These are phyloP conservation scores for Termitomyces sp. DNA, from an alignment of 768 basidiomycete species.

Conservation along the genomic window DNA sequence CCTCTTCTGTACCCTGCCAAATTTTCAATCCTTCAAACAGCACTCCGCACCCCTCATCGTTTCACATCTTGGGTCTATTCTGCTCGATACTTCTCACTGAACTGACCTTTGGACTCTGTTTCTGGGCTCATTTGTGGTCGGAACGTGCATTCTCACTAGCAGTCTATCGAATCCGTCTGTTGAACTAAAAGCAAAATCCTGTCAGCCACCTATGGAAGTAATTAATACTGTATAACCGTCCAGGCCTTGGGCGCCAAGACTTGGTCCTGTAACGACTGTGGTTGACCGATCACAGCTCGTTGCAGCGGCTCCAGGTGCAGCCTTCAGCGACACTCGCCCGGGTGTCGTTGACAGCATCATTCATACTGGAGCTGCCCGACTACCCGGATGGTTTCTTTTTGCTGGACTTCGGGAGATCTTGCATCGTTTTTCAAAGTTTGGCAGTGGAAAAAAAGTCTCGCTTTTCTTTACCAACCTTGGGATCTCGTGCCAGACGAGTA, in stretches of 20 bases:
- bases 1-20: too few species aligned
- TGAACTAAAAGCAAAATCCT: slow-evolving; percentile 5
- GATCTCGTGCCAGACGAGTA: neutral
- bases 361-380: slow-evolving; percentile 10
- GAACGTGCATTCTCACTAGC: neutral
- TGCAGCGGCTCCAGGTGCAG: slow-evolving; percentile 3
- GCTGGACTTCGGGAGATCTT: neutral
- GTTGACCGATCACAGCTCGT: neutral
- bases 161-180: neutral
- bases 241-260: slow-evolving; percentile 9
- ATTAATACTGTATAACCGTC: neutral
- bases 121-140: neutral
- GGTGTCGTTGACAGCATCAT: neutral
- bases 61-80: neutral
- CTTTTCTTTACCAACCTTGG: neutral
- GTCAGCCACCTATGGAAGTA: neutral
- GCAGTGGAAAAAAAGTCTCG: neutral
- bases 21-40: neutral
- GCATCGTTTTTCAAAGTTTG: neutral
- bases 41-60: neutral
- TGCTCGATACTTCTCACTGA: neutral
- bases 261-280: slow-evolving; percentile 3
- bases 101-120: neutral
- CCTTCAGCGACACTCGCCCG: neutral
- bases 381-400: slow-evolving; percentile 21